Conservation (phyloP, 208 protist genomes). For the Crithidia acanthocephali region DNA sequence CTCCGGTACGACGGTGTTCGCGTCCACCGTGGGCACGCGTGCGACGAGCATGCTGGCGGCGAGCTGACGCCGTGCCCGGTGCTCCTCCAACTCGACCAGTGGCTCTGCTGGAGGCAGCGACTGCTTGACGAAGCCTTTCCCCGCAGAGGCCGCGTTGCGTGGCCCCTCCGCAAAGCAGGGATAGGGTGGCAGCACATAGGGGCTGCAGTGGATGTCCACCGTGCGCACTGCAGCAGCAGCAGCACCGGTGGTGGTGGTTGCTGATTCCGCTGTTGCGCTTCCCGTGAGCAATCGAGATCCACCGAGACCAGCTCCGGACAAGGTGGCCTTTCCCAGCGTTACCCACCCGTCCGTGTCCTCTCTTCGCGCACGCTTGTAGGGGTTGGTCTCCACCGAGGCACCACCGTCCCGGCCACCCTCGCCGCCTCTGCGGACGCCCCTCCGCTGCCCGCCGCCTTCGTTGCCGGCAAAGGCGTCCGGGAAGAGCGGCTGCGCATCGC, state of each 20-base stretch:
- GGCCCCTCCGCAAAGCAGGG: conserved; percentile 43
- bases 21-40: conserved; percentile 50
- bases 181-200: conserved; percentile 37
- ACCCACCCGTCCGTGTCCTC: conserved; percentile 52
- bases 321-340: conserved; percentile 15
- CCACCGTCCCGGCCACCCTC: neutral
- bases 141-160: neutral
- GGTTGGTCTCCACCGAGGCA: neutral
- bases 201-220: conserved; percentile 25
- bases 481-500: conserved; percentile 66
- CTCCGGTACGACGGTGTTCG: conserved; percentile 50
- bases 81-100: conserved; percentile 44
- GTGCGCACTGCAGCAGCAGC: conserved; percentile 8
- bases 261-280: too few relatives aligned
- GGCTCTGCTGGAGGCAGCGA: conserved; percentile 29
- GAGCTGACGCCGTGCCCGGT: conserved; percentile 24
- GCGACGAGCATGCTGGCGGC: conserved; percentile 37
- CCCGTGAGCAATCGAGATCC: neutral
- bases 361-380: conserved; percentile 12
- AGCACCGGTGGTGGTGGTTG: neutral
- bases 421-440: neutral
- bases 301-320: neutral
- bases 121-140: conserved; percentile 42
- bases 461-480: conserved; percentile 27
- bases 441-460: neutral